These are phyloP conservation scores for Boletellus deceptivus DNA, from an alignment of 1,284 basidiomycete species.

Conservation along the genomic window DNA sequence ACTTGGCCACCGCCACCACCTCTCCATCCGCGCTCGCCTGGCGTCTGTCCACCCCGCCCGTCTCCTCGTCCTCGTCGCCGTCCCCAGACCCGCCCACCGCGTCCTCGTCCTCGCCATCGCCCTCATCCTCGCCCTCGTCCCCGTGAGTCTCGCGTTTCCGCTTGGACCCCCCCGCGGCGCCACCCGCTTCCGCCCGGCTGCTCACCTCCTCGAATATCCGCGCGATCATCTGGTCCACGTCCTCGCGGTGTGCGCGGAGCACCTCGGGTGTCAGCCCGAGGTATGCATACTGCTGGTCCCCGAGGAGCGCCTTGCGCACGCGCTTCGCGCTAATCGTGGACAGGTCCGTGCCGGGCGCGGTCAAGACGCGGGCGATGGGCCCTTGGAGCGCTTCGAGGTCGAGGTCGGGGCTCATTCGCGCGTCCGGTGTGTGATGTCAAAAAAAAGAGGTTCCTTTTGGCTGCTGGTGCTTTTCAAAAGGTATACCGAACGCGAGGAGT, in stretches of 20 bases:
- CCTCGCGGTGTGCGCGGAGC: slow-evolving; percentile 56
- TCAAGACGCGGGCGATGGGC: slow-evolving; percentile 63
- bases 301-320: slow-evolving; percentile 64
- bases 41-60: background rate
- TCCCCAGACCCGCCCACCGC: slow-evolving; percentile 31
- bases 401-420: slow-evolving; percentile 36
- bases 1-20: slow-evolving; percentile 26
- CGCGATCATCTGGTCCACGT: slow-evolving; percentile 59
- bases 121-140: slow-evolving; percentile 31
- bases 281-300: slow-evolving; percentile 40
- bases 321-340: slow-evolving; percentile 73
- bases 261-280: slow-evolving; percentile 48
- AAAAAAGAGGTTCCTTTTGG: no score
- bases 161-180: slow-evolving; percentile 21
- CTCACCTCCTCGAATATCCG: slow-evolving; percentile 60
- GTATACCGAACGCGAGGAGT: no score
- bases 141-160: slow-evolving; percentile 25
- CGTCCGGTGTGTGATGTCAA: background rate
- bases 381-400: slow-evolving; percentile 48
- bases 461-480: no score
- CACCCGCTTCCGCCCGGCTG: slow-evolving; percentile 28
- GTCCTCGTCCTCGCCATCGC: slow-evolving; percentile 6
- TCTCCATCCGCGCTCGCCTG: slow-evolving; percentile 29
- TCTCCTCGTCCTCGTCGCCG: slow-evolving; percentile 30
- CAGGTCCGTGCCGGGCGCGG: slow-evolving; percentile 68